Evolutionary conservation across 106 monocot genomes (phyloP).

Genomic region (Hemerocallis citrina): DNA sequence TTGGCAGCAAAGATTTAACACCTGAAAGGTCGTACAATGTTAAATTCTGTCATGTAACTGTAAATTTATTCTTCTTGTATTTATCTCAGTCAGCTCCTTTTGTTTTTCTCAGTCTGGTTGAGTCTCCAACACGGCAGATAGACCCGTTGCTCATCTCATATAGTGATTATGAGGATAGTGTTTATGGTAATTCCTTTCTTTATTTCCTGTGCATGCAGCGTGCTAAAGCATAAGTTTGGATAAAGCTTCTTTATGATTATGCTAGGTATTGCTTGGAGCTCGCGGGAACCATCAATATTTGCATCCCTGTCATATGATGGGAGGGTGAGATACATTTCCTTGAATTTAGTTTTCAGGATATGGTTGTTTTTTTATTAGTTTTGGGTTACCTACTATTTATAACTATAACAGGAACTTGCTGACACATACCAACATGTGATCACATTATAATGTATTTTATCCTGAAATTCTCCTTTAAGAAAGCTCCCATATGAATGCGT

Average conservation of each 20-base stretch:
- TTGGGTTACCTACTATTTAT: too few relatives aligned
- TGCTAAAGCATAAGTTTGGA: slow-evolving; percentile 7
- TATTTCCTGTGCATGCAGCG: slow-evolving; percentile 1
- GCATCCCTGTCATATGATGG: slow-evolving; percentile 98
- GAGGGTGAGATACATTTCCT: slow-evolving; percentile 47
- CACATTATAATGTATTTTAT: too few relatives aligned
- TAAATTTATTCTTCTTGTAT: too few relatives aligned
- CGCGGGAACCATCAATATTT: slow-evolving; percentile 63
- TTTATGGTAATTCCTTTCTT: slow-evolving; percentile 67
- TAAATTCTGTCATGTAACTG: neutral
- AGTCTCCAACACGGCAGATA: slow-evolving; percentile 39
- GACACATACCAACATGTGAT: too few relatives aligned
- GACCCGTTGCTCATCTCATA: slow-evolving; percentile 80
- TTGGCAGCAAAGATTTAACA: slow-evolving; percentile 29
- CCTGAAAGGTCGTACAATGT: slow-evolving; percentile 42
- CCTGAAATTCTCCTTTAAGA: too few relatives aligned
- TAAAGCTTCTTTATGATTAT: slow-evolving; percentile 9
- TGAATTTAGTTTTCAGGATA: neutral
- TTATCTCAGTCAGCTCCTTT: neutral
- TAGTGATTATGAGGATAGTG: slow-evolving; percentile 91
- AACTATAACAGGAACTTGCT: too few relatives aligned
- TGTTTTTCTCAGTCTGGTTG: slow-evolving; percentile 39
- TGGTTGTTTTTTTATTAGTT: too few relatives aligned
- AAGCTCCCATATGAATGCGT: too few relatives aligned
- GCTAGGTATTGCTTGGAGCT: slow-evolving; percentile 92